Evolutionary conservation across 345 rosid genomes (phyloP).

Genomic region (Melastoma malabathricum): DNA sequence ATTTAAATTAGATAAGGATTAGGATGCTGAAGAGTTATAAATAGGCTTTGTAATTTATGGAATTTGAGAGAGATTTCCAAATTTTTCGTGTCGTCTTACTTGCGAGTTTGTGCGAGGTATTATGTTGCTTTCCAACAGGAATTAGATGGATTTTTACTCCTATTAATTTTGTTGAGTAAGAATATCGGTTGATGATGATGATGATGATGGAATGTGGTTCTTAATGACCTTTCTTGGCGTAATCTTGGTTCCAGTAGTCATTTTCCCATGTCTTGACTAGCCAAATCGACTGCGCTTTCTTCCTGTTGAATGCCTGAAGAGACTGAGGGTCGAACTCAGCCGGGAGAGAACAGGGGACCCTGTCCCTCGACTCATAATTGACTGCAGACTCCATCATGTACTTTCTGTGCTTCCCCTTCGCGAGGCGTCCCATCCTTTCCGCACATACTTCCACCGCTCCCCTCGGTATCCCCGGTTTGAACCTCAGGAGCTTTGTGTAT

Average conservation of each 20-base stretch:
- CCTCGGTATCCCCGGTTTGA: constrained; percentile 27
- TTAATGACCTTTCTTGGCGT: no score
- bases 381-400: constrained; percentile 46
- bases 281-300: constrained; percentile 19
- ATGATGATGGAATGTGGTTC: no score
- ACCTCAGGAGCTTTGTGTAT: constrained; percentile 46
- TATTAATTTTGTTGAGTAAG: background rate
- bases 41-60: no score
- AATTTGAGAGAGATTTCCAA: no score
- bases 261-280: constrained; percentile 50
- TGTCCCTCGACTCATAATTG: constrained; percentile 26
- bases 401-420: constrained; percentile 21
- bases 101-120: no score
- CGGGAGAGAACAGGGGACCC: constrained; percentile 40
- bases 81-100: no score
- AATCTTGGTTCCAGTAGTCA: constrained; percentile 18
- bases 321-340: constrained; percentile 22
- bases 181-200: no score
- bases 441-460: constrained; percentile 39
- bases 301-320: constrained; percentile 22
- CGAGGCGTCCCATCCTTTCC: constrained; percentile 39
- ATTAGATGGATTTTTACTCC: constrained; percentile 7
- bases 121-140: no score
- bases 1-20: no score
- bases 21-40: no score